These are phyloP conservation scores for Simmondsia chinensis DNA, from an alignment of 148 eudicot species.

Conservation along the genomic window DNA sequence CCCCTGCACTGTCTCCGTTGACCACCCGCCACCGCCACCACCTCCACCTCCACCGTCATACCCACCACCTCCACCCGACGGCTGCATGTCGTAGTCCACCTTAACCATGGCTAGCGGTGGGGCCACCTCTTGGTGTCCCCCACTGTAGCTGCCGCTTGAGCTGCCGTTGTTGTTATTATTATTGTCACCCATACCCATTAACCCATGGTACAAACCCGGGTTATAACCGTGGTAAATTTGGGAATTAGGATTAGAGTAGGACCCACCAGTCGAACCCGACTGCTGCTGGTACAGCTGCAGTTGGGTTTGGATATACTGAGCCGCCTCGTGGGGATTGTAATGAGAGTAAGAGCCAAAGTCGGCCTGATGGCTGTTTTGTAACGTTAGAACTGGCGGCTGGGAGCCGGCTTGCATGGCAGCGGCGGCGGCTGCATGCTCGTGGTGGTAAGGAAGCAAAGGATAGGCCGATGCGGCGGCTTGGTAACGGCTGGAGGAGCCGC, in stretches of 20 bases:
- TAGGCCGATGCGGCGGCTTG: constrained; percentile 27
- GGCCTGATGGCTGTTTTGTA: constrained; percentile 35
- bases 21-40: constrained; percentile 52
- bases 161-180: constrained; percentile 30
- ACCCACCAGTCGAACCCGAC: not conserved
- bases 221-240: constrained; percentile 41
- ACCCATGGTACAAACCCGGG: constrained; percentile 68
- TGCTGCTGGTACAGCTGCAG: constrained; percentile 38
- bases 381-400: constrained; percentile 44
- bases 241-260: constrained; percentile 22
- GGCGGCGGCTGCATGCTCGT: constrained; percentile 11
- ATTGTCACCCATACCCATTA: constrained; percentile 50
- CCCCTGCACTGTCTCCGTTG: constrained; percentile 61
- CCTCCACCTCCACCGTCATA: constrained; percentile 14
- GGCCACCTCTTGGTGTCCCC: too few species aligned
- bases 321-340: constrained; percentile 25
- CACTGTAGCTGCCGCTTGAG: constrained; percentile 49
- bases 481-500: too few species aligned
- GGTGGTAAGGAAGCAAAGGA: constrained; percentile 49
- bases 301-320: constrained; percentile 37
- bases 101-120: constrained; percentile 45
- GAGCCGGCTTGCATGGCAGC: constrained; percentile 10
- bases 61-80: constrained; percentile 20
- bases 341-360: constrained; percentile 17
- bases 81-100: constrained; percentile 70